Evolutionary conservation across 352 stramenopile species (phyloP).

Genomic region (Phytophthora melonis): DNA sequence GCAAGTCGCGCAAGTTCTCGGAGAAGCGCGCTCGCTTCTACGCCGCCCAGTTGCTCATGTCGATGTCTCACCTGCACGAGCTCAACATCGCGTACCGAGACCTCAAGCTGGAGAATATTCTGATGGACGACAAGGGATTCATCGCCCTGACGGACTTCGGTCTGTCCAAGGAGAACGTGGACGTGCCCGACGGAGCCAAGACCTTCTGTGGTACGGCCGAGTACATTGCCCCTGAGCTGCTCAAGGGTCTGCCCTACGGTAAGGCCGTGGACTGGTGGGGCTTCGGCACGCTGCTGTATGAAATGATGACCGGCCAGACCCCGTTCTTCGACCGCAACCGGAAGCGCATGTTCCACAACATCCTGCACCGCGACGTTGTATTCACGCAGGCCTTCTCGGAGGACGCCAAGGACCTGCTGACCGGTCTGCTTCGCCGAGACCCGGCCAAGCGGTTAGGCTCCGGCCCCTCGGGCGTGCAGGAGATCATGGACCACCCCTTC

Average conservation of each 20-base stretch:
- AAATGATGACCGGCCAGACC: slow-evolving; percentile 95
- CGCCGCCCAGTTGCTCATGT: slow-evolving; percentile 91
- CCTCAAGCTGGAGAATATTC: slow-evolving; percentile 96
- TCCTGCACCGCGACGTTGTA: slow-evolving; percentile 88
- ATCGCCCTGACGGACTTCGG: slow-evolving; percentile 94
- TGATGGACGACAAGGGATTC: slow-evolving; percentile 95
- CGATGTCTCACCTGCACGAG: slow-evolving; percentile 93
- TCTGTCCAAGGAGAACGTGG: slow-evolving; percentile 93
- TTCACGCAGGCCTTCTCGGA: slow-evolving; percentile 90
- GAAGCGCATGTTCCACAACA: slow-evolving; percentile 96
- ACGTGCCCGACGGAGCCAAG: slow-evolving; percentile 88
- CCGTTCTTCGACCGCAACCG: slow-evolving; percentile 96
- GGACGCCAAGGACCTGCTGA: slow-evolving; percentile 88
- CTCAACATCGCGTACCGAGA: slow-evolving; percentile 95
- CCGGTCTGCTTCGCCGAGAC: slow-evolving; percentile 80
- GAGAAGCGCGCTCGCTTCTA: slow-evolving; percentile 93
- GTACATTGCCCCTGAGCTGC: slow-evolving; percentile 93
- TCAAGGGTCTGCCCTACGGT: slow-evolving; percentile 91
- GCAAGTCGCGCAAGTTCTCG: slow-evolving; percentile 91
- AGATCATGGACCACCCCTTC: slow-evolving; percentile 92
- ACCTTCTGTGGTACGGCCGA: slow-evolving; percentile 95
- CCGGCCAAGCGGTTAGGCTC: slow-evolving; percentile 86
- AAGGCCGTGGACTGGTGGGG: slow-evolving; percentile 95
- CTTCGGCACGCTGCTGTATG: slow-evolving; percentile 94
- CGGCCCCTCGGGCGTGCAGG: slow-evolving; percentile 81